A percentile compares a stretch with the other conserved stretches of the same genome.
phyloP scores from a whole-genome alignment of 257 asterid genomes.

The Euphrasia confusa region DNA sequence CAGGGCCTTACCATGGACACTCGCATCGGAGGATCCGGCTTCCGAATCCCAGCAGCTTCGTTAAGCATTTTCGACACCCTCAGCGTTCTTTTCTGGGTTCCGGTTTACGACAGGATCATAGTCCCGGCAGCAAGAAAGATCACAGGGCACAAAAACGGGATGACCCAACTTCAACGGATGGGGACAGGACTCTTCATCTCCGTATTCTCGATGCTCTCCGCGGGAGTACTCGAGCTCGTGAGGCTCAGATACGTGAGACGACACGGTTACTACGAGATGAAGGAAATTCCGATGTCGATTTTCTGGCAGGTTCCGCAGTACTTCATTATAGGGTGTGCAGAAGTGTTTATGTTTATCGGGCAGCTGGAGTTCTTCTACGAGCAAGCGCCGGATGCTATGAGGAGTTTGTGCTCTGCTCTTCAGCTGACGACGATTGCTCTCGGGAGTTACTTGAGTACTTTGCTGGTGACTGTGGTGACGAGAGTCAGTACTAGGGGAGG shows the following conservation, averaged over 20 bases:
- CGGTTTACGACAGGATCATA: conserved; percentile 49
- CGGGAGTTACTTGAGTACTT: conserved; percentile 57
- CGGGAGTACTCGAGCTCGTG: conserved; percentile 52
- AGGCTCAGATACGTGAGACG: conserved; percentile 44
- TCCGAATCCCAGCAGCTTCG: conserved; percentile 62
- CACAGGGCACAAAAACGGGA: conserved; percentile 64
- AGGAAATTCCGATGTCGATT: conserved; percentile 45
- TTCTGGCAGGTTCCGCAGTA: conserved; percentile 79
- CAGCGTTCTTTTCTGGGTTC: conserved; percentile 72
- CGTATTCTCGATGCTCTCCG: conserved; percentile 53
- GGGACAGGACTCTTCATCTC: conserved; percentile 64
- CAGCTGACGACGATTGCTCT: conserved; percentile 60
- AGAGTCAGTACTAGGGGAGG: conserved; percentile 46
- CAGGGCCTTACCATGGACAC: conserved; percentile 62
- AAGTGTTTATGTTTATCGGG: conserved; percentile 66
- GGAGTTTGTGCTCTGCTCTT: conserved; percentile 67
- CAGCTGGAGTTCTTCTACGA: conserved; percentile 74
- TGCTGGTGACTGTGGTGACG: conserved; percentile 62
- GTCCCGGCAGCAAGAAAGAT: conserved; percentile 51
- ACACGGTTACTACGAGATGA: conserved; percentile 34
- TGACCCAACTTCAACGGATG: conserved; percentile 63
- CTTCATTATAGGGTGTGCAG: conserved; percentile 67
- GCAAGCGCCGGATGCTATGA: conserved; percentile 75
- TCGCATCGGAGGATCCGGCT: conserved; percentile 38
- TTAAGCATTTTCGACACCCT: conserved; percentile 64